These are phyloP conservation scores for Sclerotinia nivalis DNA, from an alignment of 2,329 filamentous ascomycete genomes.

Conservation along the genomic window DNA sequence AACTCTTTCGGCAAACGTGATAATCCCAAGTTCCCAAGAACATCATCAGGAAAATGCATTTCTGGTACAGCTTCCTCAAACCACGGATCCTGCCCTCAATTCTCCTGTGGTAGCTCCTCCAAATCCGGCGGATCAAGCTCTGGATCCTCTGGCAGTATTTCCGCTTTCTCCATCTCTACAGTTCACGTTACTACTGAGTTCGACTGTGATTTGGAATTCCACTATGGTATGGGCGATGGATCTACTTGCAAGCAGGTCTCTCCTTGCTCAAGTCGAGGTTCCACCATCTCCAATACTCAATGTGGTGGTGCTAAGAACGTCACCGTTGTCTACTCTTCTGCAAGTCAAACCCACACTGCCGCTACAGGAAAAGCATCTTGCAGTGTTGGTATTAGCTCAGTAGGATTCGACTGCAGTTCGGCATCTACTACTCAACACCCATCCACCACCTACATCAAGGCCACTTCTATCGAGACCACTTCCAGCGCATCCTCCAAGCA, in stretches of 20 bases:
- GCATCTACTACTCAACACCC: slow-evolving; percentile 32
- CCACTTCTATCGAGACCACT: slow-evolving; percentile 15
- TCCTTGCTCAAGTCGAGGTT: slow-evolving; percentile 66
- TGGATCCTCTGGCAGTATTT: slow-evolving; percentile 43
- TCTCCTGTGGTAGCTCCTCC: slow-evolving; percentile 50
- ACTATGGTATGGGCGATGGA: slow-evolving; percentile 84
- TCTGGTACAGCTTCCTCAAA: slow-evolving; percentile 52
- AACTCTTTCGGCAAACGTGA: slow-evolving; percentile 62
- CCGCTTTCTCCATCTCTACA: slow-evolving; percentile 70
- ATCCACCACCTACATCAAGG: slow-evolving; percentile 26
- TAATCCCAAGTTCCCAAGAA: slow-evolving; percentile 43
- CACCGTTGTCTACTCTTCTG: slow-evolving; percentile 59
- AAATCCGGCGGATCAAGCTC: not conserved
- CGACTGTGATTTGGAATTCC: slow-evolving; percentile 78
- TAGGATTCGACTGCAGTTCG: slow-evolving; percentile 70
- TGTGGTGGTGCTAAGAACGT: slow-evolving; percentile 89
- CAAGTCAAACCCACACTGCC: slow-evolving; percentile 50
- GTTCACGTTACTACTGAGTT: slow-evolving; percentile 74
- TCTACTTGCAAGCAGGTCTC: slow-evolving; percentile 77
- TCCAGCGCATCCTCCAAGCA: not conserved
- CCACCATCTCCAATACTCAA: slow-evolving; percentile 76
- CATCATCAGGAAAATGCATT: slow-evolving; percentile 55
- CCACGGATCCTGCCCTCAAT: slow-evolving; percentile 55
- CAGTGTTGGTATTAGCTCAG: slow-evolving; percentile 70
- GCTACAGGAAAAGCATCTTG: slow-evolving; percentile 58